Evolutionary conservation across 345 rosid species (phyloP), one percentile per base, ranked within the genome.

Genomic region (Eucalyptus curtisii): DNA sequence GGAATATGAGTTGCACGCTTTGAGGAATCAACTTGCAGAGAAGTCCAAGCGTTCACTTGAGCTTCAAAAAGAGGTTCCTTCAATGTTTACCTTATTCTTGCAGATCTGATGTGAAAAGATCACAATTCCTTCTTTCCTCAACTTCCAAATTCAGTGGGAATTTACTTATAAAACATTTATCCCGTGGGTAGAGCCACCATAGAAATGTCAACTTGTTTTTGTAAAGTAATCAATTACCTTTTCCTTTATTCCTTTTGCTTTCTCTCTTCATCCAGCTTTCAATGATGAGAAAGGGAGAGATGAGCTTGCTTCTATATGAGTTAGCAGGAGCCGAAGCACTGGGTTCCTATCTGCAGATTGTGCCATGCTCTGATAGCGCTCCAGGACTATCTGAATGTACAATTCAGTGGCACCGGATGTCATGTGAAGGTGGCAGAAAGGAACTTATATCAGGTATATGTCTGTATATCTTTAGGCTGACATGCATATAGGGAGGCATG

Each of bases 381-480:
- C 97, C 94, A 71, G 99, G 94, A 68, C 94, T 97, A 89, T 94
- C 99, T 68, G 91, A 94, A 76, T 97, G 98, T 92, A 92, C 90
- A 82, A 92, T 96, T 90, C 99, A 96, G 88, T 98, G 99, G 99
- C 95, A 94, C 90, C 96, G 98, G 37, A 91, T 97, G 86, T 92
- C 98, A 87, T 91, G 94, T 86, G 99, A 96, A 91, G 94, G 92
- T 89, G 95, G 94, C 87, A 97, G 93, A 90, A 96, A 89, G 91
- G 98, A 96, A 89, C 95, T 92, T 89, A 97, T 98, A 91, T 97
- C 99, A 94, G 99, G 99, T 97, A 89, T 86, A 37, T 61, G 50
- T 64, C n/a, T n/a, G 84, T 20, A 76, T 40, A 40, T 76, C 30
- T 50, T 45, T 30, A n/a, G 61, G 40, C 27, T 76, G 82, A 76